Percentiles rank a stretch among this genome's conserved stretches.
These are phyloP conservation scores for Wickerhamiella allomyrinae DNA, from an alignment of 805 yeast species.

Conservation along the genomic window DNA sequence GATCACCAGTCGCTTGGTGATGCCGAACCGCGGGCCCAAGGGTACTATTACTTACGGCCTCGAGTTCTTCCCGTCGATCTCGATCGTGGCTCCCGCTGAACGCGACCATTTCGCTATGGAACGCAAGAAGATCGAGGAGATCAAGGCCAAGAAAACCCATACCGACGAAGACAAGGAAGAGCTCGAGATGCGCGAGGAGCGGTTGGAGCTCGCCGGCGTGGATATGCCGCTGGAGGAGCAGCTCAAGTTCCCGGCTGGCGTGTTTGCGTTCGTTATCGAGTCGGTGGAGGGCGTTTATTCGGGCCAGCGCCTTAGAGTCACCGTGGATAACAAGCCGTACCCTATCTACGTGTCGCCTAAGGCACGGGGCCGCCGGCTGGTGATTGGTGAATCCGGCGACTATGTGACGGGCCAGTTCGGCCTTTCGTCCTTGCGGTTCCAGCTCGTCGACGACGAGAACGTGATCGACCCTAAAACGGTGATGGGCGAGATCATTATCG, in stretches of 20 bases:
- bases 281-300: conserved; percentile 11
- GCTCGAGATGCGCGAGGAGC: conserved; percentile 15
- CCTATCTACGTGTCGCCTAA: conserved; percentile 45
- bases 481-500: conserved; percentile 35
- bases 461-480: conserved; percentile 8
- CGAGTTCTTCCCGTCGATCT: conserved; percentile 72
- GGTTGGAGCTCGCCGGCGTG: conserved; percentile 22
- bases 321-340: conserved; percentile 62
- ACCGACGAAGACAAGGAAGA: conserved; percentile 18
- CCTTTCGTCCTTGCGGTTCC: conserved; percentile 14
- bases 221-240: conserved; percentile 33
- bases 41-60: conserved; percentile 63
- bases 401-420: conserved; percentile 18
- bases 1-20: conserved; percentile 48
- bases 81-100: conserved; percentile 62
- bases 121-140: conserved; percentile 25
- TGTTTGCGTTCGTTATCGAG: conserved; percentile 48
- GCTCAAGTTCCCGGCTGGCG: conserved; percentile 52
- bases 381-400: conserved; percentile 18
- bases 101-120: conserved; percentile 34
- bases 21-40: conserved; percentile 63
- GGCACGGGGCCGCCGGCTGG: conserved; percentile 30
- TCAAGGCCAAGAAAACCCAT: conserved; percentile 15
- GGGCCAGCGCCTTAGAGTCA: conserved; percentile 57
- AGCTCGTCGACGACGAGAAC: conserved; percentile 10